phyloP scores from a whole-genome alignment of 2,329 filamentous ascomycete species.

The Arachnomyces sp. region DNA sequence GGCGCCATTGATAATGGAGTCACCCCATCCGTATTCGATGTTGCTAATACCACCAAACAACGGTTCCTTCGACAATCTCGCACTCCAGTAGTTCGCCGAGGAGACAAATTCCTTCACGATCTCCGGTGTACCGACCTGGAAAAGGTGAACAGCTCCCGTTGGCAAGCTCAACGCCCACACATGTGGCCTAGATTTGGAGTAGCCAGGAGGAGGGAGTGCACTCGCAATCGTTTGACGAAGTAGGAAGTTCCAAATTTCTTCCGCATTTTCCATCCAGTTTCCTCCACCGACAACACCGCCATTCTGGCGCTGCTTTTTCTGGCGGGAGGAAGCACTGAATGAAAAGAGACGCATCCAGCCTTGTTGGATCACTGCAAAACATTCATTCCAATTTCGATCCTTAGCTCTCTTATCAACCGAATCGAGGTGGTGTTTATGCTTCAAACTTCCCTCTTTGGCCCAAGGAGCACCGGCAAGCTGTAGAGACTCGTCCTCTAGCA shows the following conservation, averaged over 20 bases:
- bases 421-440: conserved; percentile 94
- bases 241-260: conserved; percentile 77
- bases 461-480: conserved; percentile 92
- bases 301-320: conserved; percentile 53
- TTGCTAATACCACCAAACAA: conserved; percentile 90
- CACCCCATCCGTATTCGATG: conserved; percentile 95
- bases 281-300: conserved; percentile 78
- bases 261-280: conserved; percentile 97
- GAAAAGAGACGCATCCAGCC: conserved; percentile 92
- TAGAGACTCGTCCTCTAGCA: conserved; percentile 87
- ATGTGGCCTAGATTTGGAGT: conserved; percentile 80
- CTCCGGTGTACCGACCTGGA: conserved; percentile 91
- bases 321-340: conserved; percentile 65
- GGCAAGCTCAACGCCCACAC: conserved; percentile 92
- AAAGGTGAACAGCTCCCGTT: conserved; percentile 91
- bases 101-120: conserved; percentile 91
- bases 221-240: conserved; percentile 89
- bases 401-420: conserved; percentile 84
- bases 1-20: conserved; percentile 71
- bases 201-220: conserved; percentile 79
- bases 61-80: conserved; percentile 86
- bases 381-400: conserved; percentile 89
- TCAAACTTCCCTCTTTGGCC: conserved; percentile 93
- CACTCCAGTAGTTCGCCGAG: conserved; percentile 96
- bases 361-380: conserved; percentile 93